A percentile compares a stretch with the other conserved stretches of the same genome.
These are phyloP conservation scores for Monosporascus sp. DNA, from an alignment of 2,329 filamentous ascomycete species.

Conservation along the genomic window DNA sequence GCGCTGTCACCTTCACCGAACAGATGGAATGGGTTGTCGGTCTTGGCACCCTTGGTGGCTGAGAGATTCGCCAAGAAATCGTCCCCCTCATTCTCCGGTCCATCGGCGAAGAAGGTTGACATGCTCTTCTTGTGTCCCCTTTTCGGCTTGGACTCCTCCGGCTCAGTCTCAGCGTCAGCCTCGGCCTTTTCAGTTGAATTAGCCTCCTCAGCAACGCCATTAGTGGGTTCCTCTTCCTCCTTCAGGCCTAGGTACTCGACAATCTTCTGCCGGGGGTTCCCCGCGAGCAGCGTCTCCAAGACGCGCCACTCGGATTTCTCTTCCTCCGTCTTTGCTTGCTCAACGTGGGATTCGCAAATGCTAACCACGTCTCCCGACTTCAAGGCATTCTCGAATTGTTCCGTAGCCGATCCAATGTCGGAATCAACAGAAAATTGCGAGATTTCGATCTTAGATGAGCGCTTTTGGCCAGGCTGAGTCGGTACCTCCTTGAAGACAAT, in stretches of 20 bases:
- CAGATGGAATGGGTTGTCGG: conserved; percentile 89
- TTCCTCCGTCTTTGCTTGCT: conserved; percentile 72
- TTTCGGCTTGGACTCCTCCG: conserved; percentile 35
- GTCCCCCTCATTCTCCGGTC: conserved; percentile 62
- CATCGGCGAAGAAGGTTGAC: conserved; percentile 77
- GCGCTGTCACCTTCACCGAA: conserved; percentile 78
- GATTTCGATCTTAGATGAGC: conserved; percentile 73
- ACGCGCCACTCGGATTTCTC: conserved; percentile 97
- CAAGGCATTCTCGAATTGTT: conserved; percentile 80
- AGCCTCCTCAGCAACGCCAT: conserved; percentile 38
- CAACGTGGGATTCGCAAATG: conserved; percentile 76
- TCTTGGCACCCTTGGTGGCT: conserved; percentile 86
- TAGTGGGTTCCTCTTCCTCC: conserved; percentile 48
- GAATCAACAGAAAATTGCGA: conserved; percentile 86
- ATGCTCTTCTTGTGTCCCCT: conserved; percentile 50
- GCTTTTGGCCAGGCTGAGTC: conserved; percentile 55
- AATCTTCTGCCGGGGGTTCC: conserved; percentile 80
- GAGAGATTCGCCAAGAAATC: conserved; percentile 82
- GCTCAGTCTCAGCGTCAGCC: conserved; percentile 37
- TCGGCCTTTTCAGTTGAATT: conserved; percentile 29
- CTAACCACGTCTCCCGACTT: conserved; percentile 68
- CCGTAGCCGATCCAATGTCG: conserved; percentile 74
- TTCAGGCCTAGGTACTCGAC: conserved; percentile 86
- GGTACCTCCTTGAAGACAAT: conserved; percentile 64
- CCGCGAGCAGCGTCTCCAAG: conserved; percentile 79